These are phyloP conservation scores for Acer saccharum DNA, from an alignment of 345 rosid species.

Conservation along the genomic window DNA sequence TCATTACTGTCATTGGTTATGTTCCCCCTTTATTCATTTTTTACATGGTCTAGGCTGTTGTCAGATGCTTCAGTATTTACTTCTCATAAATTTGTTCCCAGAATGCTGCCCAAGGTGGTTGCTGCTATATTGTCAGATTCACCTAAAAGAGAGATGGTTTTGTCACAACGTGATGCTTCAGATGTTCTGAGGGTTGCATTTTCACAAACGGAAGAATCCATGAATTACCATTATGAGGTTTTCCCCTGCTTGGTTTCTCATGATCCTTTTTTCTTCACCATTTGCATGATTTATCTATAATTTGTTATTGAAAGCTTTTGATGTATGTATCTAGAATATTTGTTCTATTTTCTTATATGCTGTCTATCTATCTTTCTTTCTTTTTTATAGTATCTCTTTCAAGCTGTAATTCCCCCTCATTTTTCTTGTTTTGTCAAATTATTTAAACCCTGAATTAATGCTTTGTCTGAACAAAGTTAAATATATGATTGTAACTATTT, in stretches of 20 bases:
- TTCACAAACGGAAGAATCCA: slow-evolving; percentile 75
- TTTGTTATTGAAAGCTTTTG: slow-evolving; percentile 21
- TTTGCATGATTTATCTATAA: background rate
- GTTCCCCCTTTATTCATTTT: background rate
- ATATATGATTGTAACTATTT: background rate
- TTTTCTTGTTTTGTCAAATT: background rate
- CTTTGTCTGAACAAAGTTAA: background rate
- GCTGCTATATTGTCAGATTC: slow-evolving; percentile 75
- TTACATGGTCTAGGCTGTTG: slow-evolving; percentile 1
- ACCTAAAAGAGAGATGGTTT: slow-evolving; percentile 61
- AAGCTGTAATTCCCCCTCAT: background rate
- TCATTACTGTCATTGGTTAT: background rate
- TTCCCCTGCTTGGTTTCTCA: slow-evolving; percentile 12
- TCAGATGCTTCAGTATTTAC: background rate
- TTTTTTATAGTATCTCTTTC: slow-evolving; percentile 8
- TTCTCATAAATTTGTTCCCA: slow-evolving; percentile 28
- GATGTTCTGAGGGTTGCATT: slow-evolving; percentile 79
- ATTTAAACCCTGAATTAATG: background rate
- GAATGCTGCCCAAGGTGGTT: slow-evolving; percentile 79
- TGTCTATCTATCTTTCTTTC: background rate
- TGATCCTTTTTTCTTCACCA: slow-evolving; percentile 9
- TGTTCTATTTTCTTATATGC: background rate
- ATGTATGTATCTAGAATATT: slow-evolving; percentile 1
- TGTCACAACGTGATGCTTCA: slow-evolving; percentile 74
- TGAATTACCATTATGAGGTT: slow-evolving; percentile 92